Evolutionary conservation across 176 grass and related monocot species (phyloP), one percentile per base, ranked within the genome.

Genomic region (Zoysia pacifica): DNA sequence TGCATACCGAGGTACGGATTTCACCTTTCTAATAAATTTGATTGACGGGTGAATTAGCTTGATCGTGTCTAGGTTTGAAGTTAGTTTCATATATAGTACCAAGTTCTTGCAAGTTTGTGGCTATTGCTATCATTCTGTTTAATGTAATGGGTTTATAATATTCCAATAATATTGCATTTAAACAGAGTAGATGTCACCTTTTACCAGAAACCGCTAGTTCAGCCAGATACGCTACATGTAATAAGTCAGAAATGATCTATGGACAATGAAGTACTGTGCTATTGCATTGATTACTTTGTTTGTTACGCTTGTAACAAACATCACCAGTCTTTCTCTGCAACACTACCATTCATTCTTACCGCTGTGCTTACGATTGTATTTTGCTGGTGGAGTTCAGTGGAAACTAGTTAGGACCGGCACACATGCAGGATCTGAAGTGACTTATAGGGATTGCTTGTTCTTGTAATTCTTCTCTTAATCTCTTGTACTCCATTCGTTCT

Each of bases 1-100:
- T 51, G 96, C 92, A 48, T 99, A 95, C 72, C 83, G 96, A 84
- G 88, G 96, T 99, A 70, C 39, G 3, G 52, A 69, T 78, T 75
- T 75, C 56, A 63, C 19, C 81, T 66, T 70, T 40, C 20, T 5
- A 36, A 11, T 62, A 8, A 69, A 83, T 52, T 87, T 28, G 6
- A 68, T 66, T 28, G 56, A 39, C 6, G 9, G 54, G 4, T 74
- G 61, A 84, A 65, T 28, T 0, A 61, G 69, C 45, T 55, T 50
- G 11, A 9, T n/a, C 13, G 12, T 63, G 3, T 3, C 38, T n/a
- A 19, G 40, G 46, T 20, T 62, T 76, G 12, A 58, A 59, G n/a
- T 66, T 37, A 49, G 58, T 28, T 87, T 65, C 16, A 70, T 28
- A 28, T 28, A 28, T 2, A 64, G 39, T 11, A 67, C 76, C 16